These are phyloP conservation scores for Dothideomycetes sp. DNA, from an alignment of 2,329 filamentous ascomycete genomes.

Conservation along the genomic window DNA sequence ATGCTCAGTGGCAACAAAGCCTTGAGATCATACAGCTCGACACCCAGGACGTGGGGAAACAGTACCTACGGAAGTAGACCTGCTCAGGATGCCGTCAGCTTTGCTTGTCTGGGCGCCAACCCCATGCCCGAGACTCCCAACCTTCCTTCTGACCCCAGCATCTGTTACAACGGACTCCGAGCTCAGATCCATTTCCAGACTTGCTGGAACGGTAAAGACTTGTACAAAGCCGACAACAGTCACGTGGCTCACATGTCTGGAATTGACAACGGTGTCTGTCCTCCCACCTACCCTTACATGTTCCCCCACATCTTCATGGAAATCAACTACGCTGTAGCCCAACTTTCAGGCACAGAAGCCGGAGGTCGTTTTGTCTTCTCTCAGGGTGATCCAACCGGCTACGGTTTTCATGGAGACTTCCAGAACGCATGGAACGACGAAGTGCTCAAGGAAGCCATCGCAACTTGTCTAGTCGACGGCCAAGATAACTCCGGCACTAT, in stretches of 20 bases:
- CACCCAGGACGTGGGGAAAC: constrained; percentile 27
- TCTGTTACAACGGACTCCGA: constrained; percentile 27
- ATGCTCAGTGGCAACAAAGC: constrained; percentile 27
- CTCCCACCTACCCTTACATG: constrained; percentile 27
- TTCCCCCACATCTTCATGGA: constrained; percentile 36
- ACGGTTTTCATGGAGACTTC: constrained; percentile 47
- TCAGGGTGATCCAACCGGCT: constrained; percentile 42
- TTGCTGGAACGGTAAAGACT: constrained; percentile 29
- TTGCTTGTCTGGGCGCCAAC: constrained; percentile 18
- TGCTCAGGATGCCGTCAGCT: constrained; percentile 25
- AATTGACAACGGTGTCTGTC: constrained; percentile 36
- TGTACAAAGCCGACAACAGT: constrained; percentile 31
- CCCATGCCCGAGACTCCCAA: constrained; percentile 22
- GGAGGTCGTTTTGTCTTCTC: constrained; percentile 38
- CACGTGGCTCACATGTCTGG: constrained; percentile 33
- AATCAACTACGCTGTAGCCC: constrained; percentile 26
- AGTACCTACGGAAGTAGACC: constrained; percentile 26
- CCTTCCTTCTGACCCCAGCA: constrained; percentile 19
- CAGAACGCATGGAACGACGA: constrained; percentile 40
- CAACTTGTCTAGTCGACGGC: constrained; percentile 26
- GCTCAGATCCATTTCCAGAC: constrained; percentile 31
- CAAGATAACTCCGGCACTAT: constrained; percentile 24
- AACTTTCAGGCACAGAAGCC: constrained; percentile 27
- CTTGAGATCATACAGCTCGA: constrained; percentile 24
- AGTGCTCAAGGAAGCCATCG: constrained; percentile 32